Evolutionary conservation across 2,329 filamentous ascomycete genomes (phyloP).

Genomic region (Arthrinium puccinioides): DNA sequence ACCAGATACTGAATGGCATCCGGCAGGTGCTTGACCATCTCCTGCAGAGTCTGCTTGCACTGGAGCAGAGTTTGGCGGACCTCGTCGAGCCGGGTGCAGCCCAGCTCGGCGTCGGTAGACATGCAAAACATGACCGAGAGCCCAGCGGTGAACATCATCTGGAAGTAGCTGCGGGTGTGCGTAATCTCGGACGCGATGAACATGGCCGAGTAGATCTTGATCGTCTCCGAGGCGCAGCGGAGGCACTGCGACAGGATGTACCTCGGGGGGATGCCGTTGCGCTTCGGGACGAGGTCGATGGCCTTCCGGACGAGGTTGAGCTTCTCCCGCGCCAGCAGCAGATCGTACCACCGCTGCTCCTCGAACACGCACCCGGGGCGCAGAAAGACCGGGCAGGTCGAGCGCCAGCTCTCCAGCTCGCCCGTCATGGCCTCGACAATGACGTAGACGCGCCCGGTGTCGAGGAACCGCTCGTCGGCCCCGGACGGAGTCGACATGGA

Average conservation of each 20-base stretch:
- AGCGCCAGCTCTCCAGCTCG: conserved; percentile 29
- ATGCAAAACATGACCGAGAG: conserved; percentile 27
- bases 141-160: conserved; percentile 37
- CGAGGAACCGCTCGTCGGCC: conserved; percentile 4
- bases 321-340: conserved; percentile 31
- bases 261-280: conserved; percentile 22
- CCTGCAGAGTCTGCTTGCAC: conserved; percentile 15
- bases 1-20: conserved; percentile 18
- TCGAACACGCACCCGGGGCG: conserved; percentile 32
- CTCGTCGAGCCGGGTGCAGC: conserved; percentile 1
- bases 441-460: conserved; percentile 15
- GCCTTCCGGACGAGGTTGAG: conserved; percentile 31
- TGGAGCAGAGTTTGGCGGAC: conserved; percentile 5
- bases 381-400: conserved; percentile 21
- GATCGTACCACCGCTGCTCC: conserved; percentile 35
- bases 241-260: conserved; percentile 26
- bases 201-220: conserved; percentile 29
- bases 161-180: conserved; percentile 39
- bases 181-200: conserved; percentile 28
- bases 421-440: conserved; percentile 20
- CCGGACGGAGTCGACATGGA: not conserved
- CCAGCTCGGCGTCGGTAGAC: conserved; percentile 6
- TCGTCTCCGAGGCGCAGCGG: conserved; percentile 25
- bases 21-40: conserved; percentile 17
- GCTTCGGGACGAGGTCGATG: conserved; percentile 29